phyloP scores from a whole-genome alignment of 345 rosid species.

The Mangifera indica region DNA sequence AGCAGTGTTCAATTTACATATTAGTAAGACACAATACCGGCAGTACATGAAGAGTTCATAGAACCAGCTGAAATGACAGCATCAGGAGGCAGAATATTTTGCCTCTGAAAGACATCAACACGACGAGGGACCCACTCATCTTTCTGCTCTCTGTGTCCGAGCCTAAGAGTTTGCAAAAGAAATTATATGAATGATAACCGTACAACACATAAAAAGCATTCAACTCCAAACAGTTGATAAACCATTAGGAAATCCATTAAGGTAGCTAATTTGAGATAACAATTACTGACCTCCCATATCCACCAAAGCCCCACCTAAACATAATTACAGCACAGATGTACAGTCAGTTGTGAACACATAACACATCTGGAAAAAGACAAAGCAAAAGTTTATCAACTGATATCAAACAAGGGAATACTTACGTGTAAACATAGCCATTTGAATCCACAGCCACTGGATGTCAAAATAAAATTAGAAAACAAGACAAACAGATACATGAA shows the following conservation, averaged over 20 bases:
- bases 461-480: constrained; percentile 23
- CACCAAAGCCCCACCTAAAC: constrained; percentile 97
- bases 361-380: constrained; percentile 13
- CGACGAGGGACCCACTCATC: constrained; percentile 98
- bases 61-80: constrained; percentile 86
- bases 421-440: constrained; percentile 95
- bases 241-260: constrained; percentile 3
- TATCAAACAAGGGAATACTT: constrained; percentile 32
- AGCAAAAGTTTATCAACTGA: constrained; percentile 1
- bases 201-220: background rate
- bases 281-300: constrained; percentile 88
- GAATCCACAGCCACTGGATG: constrained; percentile 84
- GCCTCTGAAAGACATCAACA: constrained; percentile 67
- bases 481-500: constrained; percentile 14
- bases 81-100: constrained; percentile 72
- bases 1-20: background rate
- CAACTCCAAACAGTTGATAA: background rate
- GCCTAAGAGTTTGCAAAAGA: constrained; percentile 46
- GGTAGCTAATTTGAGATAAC: constrained; percentile 5
- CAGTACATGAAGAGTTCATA: constrained; percentile 87
- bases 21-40: constrained; percentile 49
- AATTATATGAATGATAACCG: constrained; percentile 20
- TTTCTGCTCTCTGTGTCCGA: constrained; percentile 98
- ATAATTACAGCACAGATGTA: constrained; percentile 22
- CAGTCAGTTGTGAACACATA: constrained; percentile 17